Percentiles rank a stretch among this genome's conserved stretches.
phyloP scores from a whole-genome alignment of 306 rosid species.

The Fagus sylvatica region DNA sequence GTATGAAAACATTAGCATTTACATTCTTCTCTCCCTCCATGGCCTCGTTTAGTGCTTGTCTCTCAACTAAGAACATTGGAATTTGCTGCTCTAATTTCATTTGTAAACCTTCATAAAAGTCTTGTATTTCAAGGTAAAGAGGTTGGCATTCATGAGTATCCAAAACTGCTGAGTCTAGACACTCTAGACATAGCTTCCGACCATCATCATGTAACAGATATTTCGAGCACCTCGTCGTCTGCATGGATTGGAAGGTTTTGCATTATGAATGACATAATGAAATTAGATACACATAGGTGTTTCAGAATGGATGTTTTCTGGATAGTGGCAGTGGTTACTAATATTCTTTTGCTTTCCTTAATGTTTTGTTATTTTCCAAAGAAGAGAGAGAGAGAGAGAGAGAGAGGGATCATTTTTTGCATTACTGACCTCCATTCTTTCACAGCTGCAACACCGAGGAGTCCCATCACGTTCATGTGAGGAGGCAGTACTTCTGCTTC shows the following conservation, averaged over 20 bases:
- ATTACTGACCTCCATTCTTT: slow-evolving; percentile 94
- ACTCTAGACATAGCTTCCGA: slow-evolving; percentile 89
- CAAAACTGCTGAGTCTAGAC: slow-evolving; percentile 95
- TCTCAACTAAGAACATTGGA: slow-evolving; percentile 98
- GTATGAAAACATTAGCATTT: slow-evolving; percentile 17
- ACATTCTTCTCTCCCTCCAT: slow-evolving; percentile 98
- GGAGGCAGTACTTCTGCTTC: slow-evolving; percentile 88
- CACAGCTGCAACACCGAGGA: slow-evolving; percentile 98
- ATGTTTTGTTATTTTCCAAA: not conserved
- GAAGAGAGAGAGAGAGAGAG: slow-evolving; percentile 3
- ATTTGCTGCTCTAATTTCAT: slow-evolving; percentile 98
- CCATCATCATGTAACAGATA: slow-evolving; percentile 93
- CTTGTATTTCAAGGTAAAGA: slow-evolving; percentile 94
- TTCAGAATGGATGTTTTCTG: not conserved
- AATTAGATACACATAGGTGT: not conserved
- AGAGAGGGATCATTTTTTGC: slow-evolving; percentile 1
- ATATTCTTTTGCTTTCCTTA: not conserved
- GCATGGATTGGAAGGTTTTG: slow-evolving; percentile 48
- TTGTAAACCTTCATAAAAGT: slow-evolving; percentile 84
- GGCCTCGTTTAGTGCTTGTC: slow-evolving; percentile 97
- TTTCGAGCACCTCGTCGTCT: slow-evolving; percentile 77
- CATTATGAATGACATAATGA: slow-evolving; percentile 19
- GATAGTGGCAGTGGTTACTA: not conserved
- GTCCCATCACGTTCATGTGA: slow-evolving; percentile 91
- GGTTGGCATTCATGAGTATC: slow-evolving; percentile 99